Conservation (phyloP, 2,329 filamentous ascomycete species). For the Botryotinia globosa region DNA sequence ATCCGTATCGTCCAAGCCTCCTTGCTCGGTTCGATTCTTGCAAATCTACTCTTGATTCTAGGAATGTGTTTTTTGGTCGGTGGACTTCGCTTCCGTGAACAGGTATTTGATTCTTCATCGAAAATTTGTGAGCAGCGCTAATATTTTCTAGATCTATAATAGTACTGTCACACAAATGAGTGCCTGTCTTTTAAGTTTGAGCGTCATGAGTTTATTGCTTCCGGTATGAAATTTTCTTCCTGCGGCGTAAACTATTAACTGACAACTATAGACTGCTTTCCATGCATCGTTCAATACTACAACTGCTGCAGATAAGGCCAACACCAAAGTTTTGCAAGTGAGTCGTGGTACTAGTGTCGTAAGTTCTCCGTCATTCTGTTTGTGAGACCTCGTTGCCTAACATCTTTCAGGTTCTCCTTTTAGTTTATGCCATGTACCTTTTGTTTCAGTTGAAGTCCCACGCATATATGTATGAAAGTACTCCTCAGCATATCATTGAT, state of each 20-base stretch:
- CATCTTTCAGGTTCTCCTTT: conserved; percentile 59
- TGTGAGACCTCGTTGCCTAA: neutral
- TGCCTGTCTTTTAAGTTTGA: conserved; percentile 84
- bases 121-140: conserved; percentile 13
- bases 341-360: conserved; percentile 87
- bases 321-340: conserved; percentile 72
- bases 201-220: conserved; percentile 82
- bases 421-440: conserved; percentile 81
- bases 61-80: conserved; percentile 90
- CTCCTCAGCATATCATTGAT: conserved; percentile 87
- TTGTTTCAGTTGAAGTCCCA: conserved; percentile 91
- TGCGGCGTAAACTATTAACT: neutral
- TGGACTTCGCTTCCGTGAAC: conserved; percentile 82
- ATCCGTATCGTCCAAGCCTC: conserved; percentile 92
- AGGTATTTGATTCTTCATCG: conserved; percentile 48
- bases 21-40: conserved; percentile 81
- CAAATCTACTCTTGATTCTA: conserved; percentile 82
- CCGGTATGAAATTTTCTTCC: conserved; percentile 54
- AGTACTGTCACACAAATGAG: conserved; percentile 96
- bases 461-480: conserved; percentile 87
- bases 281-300: conserved; percentile 71
- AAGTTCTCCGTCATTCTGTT: conserved; percentile 39
- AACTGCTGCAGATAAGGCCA: conserved; percentile 54
- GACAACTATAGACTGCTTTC: conserved; percentile 67
- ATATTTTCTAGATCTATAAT: conserved; percentile 69